Base-by-base conservation (phyloP, 805 yeast species). In the Kockiozyma suomiensis region DNA sequence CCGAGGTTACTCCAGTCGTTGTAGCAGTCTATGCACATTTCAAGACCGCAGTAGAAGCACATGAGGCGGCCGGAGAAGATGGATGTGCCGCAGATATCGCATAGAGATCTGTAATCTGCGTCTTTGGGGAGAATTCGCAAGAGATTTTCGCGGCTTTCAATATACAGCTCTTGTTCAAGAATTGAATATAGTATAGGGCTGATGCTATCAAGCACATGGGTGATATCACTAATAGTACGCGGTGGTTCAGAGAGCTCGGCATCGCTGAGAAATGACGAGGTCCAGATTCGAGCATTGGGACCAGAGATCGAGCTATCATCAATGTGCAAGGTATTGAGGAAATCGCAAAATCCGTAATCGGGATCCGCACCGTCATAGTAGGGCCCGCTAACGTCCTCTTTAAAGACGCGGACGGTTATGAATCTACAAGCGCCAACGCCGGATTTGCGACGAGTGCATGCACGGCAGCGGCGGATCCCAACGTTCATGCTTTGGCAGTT, bases 341-440 rank as follows among this genome's bases (percentile, higher is more conserved):
- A 51, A 37, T 56, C 58, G 38, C 47, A 15, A 37, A 61, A 58
- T 10, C 54, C 66, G 33, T 58, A 62, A 17, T 50, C 64, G 17
- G 66, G 64, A 43, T 59, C 64, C 12, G 37, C 49, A 28, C 56
- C 58, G 32, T 53, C 54, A 33, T 54, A 54, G 35, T 38, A 25
- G 17, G 56, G 42, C 15, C 45, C 55, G 32, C 54, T 38, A 21
- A 62, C 62, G 43, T 62, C 66, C 15, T 58, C 58, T 26, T 43
- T 33, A 45, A 62, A 62, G 17, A 50, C 60, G 38, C 66, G 66
- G 23, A 51, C 50, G 26, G 64, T 59, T n/a, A 56, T 62, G 38
- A 62, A 62, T n/a, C 66, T 28, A 55, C 66, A 62, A 6, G 64
- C 63, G 23, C 66, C 66, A 15, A 62, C 60, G 21, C 64, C 66